Evolutionary conservation across 2,329 filamentous ascomycete genomes (phyloP).

Genomic region (Phyllosticta citrichinensis): DNA sequence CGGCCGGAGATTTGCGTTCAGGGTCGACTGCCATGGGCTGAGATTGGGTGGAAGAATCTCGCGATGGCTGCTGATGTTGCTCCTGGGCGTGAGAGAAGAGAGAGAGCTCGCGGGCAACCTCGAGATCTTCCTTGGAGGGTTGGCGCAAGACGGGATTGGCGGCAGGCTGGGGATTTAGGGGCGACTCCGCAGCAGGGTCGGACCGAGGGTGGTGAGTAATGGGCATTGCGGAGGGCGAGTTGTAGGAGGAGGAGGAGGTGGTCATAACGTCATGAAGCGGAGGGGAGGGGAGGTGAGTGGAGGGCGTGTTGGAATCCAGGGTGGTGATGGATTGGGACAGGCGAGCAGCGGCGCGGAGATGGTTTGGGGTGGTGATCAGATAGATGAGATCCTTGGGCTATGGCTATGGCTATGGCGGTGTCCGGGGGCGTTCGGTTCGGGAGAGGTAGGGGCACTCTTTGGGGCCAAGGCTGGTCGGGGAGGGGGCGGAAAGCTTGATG

Average conservation of each 20-base stretch:
- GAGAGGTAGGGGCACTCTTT: too few species aligned
- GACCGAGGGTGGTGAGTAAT: background rate
- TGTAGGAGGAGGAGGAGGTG: background rate
- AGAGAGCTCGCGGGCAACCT: constrained; percentile 38
- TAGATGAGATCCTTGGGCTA: constrained; percentile 1
- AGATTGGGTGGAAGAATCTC: constrained; percentile 14
- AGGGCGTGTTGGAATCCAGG: background rate
- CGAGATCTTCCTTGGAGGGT: constrained; percentile 40
- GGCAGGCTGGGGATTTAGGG: background rate
- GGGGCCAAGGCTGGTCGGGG: background rate
- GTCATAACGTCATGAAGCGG: constrained; percentile 1
- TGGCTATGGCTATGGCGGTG: too few species aligned
- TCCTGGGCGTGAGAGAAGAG: constrained; percentile 36
- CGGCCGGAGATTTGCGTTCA: background rate
- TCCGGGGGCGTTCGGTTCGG: background rate
- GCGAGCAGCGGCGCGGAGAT: constrained; percentile 8
- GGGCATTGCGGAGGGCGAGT: background rate
- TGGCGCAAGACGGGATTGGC: constrained; percentile 25
- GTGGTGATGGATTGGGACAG: background rate
- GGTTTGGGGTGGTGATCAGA: constrained; percentile 10
- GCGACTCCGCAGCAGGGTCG: background rate
- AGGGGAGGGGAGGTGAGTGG: background rate
- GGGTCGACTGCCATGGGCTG: background rate
- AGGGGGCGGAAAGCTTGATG: background rate
- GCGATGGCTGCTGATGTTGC: constrained; percentile 12